Evolutionary conservation across 2,329 filamentous ascomycete genomes (phyloP), one percentile per base, ranked within the genome.

Genomic region (Colletotrichum scovillei): DNA sequence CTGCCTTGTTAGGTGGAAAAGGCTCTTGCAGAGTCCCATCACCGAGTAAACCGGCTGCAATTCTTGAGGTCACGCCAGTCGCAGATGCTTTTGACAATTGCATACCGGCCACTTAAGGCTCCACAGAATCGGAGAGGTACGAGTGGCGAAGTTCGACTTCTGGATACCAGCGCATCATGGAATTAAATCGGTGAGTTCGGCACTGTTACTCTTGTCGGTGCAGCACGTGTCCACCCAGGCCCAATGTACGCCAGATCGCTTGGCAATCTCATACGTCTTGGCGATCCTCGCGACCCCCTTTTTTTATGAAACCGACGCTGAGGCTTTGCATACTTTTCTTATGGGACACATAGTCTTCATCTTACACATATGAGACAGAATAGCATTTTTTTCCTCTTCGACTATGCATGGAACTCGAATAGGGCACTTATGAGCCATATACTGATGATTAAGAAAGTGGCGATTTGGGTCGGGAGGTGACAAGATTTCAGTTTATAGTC

Each of bases 281-380:
- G 67, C n/a, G 32, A 78, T 76, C 26, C 76, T 78, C 1, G 12
- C 22, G 30, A 68, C 77, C 1, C 69, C 67, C 69, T 6, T 12
- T 16, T 63, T 63, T 68, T 7, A 26, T 57, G 1, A n/a, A n/a
- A 5, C 16, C 5, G 2, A 35, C 30, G 12, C 26, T 26, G 2
- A 16, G 28, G 9, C 42, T 35, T 2, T 22, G n/a, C 24, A 80
- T 42, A 22, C 76, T 35, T 77, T 80, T 76, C 30, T 77, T 73
- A 30, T 76, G 77, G 5, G 75, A 74, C 1, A 77, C 72, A 38
- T 80, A 78, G 11, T 71, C 77, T 1, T 63, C 49, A 14, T 74
- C 76, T 79, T 35, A 35, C 77, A 80, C 5, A 75, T 79, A 32
- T 80, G 79, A 9, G 79, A 80, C 3, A 80, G 65, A 57, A 80